These are phyloP conservation scores for Backusella westeae DNA, from an alignment of 192 early-diverging fungal species.

Conservation along the genomic window DNA sequence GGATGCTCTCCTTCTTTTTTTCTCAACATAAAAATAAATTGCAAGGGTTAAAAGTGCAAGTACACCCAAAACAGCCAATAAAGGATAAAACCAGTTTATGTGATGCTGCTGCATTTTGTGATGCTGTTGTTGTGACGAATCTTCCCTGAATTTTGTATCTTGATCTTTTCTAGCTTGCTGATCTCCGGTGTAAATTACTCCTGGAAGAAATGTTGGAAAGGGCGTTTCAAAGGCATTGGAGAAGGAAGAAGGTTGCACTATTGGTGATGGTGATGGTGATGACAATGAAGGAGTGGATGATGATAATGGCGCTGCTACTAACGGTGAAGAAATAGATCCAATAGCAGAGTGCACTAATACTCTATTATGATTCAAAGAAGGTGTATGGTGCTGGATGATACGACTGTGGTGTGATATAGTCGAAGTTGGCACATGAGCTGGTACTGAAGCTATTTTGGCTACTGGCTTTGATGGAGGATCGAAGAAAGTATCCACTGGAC, in stretches of 20 bases:
- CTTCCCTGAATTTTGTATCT: neutral
- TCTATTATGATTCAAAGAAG: neutral
- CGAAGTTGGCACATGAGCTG: neutral
- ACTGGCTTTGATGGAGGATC: neutral
- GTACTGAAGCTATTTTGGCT: neutral
- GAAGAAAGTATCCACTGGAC: neutral
- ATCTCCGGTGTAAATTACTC: neutral
- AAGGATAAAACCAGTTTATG: conserved; percentile 11
- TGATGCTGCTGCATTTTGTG: neutral
- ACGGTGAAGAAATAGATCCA: neutral
- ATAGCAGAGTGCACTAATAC: neutral
- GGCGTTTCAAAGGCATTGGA: neutral
- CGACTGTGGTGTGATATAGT: neutral
- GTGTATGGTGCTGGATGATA: neutral
- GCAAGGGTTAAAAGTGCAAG: neutral
- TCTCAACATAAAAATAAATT: conserved; percentile 7
- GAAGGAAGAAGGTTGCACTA: neutral
- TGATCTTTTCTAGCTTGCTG: neutral
- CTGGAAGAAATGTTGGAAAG: neutral
- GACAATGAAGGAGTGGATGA: neutral
- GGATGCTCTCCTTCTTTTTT: conserved; percentile 1
- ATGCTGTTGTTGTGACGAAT: neutral
- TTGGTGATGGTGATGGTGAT: neutral
- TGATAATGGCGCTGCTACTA: neutral
- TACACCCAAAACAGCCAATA: conserved; percentile 4